Evolutionary conservation across 805 yeast genomes (phyloP).

Genomic region (Diddensiella caesifluorescens): DNA sequence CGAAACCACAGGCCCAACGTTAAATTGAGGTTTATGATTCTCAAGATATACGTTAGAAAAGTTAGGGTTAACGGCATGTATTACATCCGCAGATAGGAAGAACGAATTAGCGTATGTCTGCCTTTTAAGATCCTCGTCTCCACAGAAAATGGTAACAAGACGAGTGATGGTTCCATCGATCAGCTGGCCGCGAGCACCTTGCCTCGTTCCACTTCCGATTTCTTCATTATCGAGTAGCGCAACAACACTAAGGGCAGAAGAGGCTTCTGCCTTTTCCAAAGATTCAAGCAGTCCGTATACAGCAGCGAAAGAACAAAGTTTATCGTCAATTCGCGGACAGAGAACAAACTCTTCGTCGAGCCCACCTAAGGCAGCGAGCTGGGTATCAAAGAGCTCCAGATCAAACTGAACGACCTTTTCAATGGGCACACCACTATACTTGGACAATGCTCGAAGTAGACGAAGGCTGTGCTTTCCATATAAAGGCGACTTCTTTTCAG

Average conservation of each 20-base stretch:
- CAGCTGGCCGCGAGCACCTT: slow-evolving; percentile 74
- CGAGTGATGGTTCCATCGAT: slow-evolving; percentile 56
- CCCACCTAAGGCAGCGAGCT: slow-evolving; percentile 71
- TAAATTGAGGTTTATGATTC: slow-evolving; percentile 71
- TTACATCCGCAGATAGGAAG: slow-evolving; percentile 76
- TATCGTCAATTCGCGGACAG: slow-evolving; percentile 79
- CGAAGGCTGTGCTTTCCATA: slow-evolving; percentile 60
- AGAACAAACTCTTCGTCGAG: slow-evolving; percentile 64
- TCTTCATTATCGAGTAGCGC: slow-evolving; percentile 77
- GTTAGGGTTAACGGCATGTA: slow-evolving; percentile 75
- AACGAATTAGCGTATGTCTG: slow-evolving; percentile 60
- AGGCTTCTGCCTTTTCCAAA: slow-evolving; percentile 31
- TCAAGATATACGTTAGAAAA: slow-evolving; percentile 58
- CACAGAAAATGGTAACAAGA: slow-evolving; percentile 23
- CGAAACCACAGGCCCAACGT: slow-evolving; percentile 63
- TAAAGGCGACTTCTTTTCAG: slow-evolving; percentile 57
- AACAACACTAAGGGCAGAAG: slow-evolving; percentile 42
- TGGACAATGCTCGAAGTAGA: slow-evolving; percentile 61
- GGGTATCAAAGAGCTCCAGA: slow-evolving; percentile 73
- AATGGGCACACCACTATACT: slow-evolving; percentile 50
- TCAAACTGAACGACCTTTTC: slow-evolving; percentile 62
- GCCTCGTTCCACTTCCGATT: slow-evolving; percentile 69
- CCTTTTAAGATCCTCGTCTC: slow-evolving; percentile 35
- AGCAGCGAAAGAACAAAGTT: slow-evolving; percentile 74
- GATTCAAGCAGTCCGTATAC: slow-evolving; percentile 50